Evolutionary conservation across 108 stramenopile genomes (phyloP).

Genomic region (Pseudonitzschia delicatissima): DNA sequence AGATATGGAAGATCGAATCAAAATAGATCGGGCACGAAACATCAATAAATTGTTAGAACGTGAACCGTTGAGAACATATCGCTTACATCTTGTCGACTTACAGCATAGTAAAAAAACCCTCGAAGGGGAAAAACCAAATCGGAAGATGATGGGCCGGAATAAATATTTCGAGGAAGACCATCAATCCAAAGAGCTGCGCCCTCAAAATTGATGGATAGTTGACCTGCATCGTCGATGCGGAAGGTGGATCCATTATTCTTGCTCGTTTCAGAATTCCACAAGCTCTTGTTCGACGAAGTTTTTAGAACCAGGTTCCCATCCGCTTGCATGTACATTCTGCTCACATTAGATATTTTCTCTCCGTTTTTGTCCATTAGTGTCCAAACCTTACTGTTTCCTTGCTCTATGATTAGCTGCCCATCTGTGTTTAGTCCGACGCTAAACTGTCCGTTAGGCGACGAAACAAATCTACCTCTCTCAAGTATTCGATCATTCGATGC

Average conservation of each 20-base stretch:
- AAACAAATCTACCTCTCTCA: constrained; percentile 8
- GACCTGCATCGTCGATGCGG: constrained; percentile 18
- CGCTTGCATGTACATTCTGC: constrained; percentile 11
- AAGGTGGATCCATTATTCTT: constrained; percentile 2
- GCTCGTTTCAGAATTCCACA: constrained; percentile 20
- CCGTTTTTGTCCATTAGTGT: constrained; percentile 12
- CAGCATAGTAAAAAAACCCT: constrained; percentile 19
- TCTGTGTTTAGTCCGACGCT: constrained; percentile 9
- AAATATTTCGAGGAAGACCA: constrained; percentile 19
- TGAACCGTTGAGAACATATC: neutral
- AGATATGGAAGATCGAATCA: neutral
- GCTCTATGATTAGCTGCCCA: constrained; percentile 5
- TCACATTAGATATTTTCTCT: neutral
- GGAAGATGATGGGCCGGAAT: constrained; percentile 5
- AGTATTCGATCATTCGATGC: neutral
- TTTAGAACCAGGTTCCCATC: constrained; percentile 23
- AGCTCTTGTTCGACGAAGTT: neutral
- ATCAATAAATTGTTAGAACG: neutral
- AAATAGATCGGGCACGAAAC: neutral
- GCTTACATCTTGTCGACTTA: too few species aligned
- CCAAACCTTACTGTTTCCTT: neutral
- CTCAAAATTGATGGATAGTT: constrained; percentile 2
- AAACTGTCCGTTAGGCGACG: constrained; percentile 10
- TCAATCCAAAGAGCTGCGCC: constrained; percentile 12
- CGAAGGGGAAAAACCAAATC: constrained; percentile 17